phyloP scores from a whole-genome alignment of 2,329 filamentous ascomycete genomes.

The Fusarium chuoi region DNA sequence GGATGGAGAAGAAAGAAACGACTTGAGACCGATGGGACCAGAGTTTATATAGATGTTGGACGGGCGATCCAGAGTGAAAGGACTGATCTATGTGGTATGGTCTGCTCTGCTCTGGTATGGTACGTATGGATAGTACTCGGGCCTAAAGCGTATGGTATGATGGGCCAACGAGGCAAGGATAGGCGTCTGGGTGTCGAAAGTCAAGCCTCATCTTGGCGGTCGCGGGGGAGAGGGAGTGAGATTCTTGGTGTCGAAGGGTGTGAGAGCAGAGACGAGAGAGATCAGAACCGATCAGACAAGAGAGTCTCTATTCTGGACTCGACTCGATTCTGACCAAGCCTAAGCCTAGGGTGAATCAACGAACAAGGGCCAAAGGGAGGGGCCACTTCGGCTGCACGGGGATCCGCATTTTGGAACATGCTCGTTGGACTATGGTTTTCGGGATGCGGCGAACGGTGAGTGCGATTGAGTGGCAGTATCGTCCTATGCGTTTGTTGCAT shows the following conservation, averaged over 20 bases:
- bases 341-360: not conserved
- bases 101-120: not conserved
- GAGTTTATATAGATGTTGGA: constrained; percentile 45
- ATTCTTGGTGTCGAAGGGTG: constrained; percentile 20
- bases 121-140: constrained; percentile 34
- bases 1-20: constrained; percentile 39
- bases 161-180: constrained; percentile 40
- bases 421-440: constrained; percentile 26
- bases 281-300: constrained; percentile 30
- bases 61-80: constrained; percentile 33
- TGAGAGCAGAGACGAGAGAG: constrained; percentile 19
- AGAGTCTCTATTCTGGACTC: constrained; percentile 12
- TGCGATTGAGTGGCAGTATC: constrained; percentile 17
- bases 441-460: constrained; percentile 33
- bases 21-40: constrained; percentile 37
- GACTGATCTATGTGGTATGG: constrained; percentile 22
- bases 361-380: constrained; percentile 28
- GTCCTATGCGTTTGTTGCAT: constrained; percentile 11
- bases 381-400: constrained; percentile 44
- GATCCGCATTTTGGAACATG: constrained; percentile 39
- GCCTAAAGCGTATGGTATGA: constrained; percentile 45
- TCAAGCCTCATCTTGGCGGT: constrained; percentile 41
- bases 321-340: not conserved
- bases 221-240: constrained; percentile 42
- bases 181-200: constrained; percentile 32